A percentile compares a stretch with the other conserved stretches of the same genome.
These are phyloP conservation scores for Elsinoe arachidis DNA, from an alignment of 2,329 filamentous ascomycete genomes.

Conservation along the genomic window DNA sequence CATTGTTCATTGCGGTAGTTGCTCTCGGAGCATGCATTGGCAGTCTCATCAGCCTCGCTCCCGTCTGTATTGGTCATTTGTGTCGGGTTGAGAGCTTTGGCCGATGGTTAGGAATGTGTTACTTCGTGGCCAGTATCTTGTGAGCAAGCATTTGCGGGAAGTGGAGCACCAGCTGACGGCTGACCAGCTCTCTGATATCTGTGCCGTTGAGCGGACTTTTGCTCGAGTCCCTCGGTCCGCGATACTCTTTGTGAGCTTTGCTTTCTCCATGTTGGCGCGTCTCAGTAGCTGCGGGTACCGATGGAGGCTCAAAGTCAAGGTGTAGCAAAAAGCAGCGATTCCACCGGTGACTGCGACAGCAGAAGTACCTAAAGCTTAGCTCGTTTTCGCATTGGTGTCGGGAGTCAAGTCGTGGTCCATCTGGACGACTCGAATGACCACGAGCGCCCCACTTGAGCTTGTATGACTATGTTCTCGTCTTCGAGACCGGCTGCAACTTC, in stretches of 20 bases:
- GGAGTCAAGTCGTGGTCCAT: too few species aligned
- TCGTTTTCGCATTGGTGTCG: too few species aligned
- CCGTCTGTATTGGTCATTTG: background rate
- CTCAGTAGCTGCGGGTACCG: background rate
- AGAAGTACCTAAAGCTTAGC: too few species aligned
- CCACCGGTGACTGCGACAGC: too few species aligned
- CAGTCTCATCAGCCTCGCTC: background rate
- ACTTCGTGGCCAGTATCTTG: background rate
- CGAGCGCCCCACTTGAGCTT: too few species aligned
- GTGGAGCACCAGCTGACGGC: background rate
- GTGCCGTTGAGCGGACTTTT: background rate
- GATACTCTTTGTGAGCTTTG: background rate
- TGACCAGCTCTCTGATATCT: background rate
- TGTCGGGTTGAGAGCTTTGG: background rate
- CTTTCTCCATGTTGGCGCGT: background rate
- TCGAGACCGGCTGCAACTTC: too few species aligned
- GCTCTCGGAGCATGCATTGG: background rate
- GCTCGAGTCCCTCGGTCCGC: background rate
- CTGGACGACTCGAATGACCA: too few species aligned
- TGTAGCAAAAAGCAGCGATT: background rate
- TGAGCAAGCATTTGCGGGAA: background rate
- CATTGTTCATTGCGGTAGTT: background rate
- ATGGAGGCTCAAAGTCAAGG: background rate
- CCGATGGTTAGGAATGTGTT: background rate
- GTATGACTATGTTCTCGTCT: too few species aligned